Base-by-base conservation (phyloP, 2,329 filamentous ascomycete genomes). In the Polychaeton citri region DNA sequence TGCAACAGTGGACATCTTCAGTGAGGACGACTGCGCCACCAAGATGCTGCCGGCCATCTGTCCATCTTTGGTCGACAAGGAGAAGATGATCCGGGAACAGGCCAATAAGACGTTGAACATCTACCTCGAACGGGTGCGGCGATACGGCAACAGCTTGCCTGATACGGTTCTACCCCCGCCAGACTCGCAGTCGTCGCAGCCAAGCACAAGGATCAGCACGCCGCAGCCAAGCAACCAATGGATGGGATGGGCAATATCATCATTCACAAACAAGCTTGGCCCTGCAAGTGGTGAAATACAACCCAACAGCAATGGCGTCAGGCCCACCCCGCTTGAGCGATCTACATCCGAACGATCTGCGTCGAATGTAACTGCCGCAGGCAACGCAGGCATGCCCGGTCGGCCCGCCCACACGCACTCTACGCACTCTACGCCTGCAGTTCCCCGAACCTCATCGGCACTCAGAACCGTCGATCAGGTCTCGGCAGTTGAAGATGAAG, bases 231-330 rank as follows among this genome's bases (percentile, higher is more conserved):
- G 51, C 10, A 57, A 71, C 16, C 76, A 77, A 2, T 96, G 90
- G 90, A 76, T 90, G 1, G 90, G 90, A 9, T 98, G 90, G 90
- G 90, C 90, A 1, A 95, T 98, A 37, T 96, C 90, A 0, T 95
- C 86, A 1, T 98, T 98, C 55, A 96, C 90, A 2, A 96, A 96
- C 60, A 95, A 94, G 51, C 58, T 96, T 9, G 79, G 84, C 2
- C 63, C 81, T 0, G 86, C 85, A 0, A 81, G 81, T 6, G 90
- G 90, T 13, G 81, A 95, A 38, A 98, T 98, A 43, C 71, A 88
- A 52, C 63, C 75, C 30, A 55, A 69, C 13, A 60, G 66, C 36
- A 68, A 69, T 41, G 63, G 62, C 21, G 55, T 60, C 2, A 64
- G 63, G 9, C 60, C 69, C 15, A 60, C 61, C 10, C 63, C 64